Base-by-base conservation (phyloP, 2,329 filamentous ascomycete genomes). In the Pezicula neosporulosa region DNA sequence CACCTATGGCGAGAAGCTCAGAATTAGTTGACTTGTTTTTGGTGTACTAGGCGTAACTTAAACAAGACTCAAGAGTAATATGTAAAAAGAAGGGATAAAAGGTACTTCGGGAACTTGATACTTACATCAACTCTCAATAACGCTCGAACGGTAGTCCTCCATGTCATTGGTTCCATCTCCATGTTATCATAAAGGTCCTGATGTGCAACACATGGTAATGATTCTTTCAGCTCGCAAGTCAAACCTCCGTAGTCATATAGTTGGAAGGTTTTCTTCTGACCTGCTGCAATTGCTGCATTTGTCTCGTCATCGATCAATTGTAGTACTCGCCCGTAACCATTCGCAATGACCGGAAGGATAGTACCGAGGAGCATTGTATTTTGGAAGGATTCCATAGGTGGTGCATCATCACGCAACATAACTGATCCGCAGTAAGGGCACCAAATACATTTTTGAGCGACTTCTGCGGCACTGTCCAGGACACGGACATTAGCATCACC, bases 361-460 rank as follows among this genome's bases (percentile, higher is more conserved):
- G 80, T 76, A 6, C 75, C 78, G 4, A 85, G 68, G 48, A 82
- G 71, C 80, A 84, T 83, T 46, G 77, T 70, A 60, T 75, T 83
- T 62, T 85, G 82, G 54, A 81, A 78, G 28, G 71, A 59, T 47
- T 78, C 74, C 47, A 82, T 72, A 19, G 74, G 70, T 1, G 71
- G 68, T 1, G 68, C 63, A 28, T 65, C 56, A 6, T 74, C 69
- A 7, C 68, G 60, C 15, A 71, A 43, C 30, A 70, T 50, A 33
- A 69, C 64, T 21, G 70, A 66, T 47, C 73, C 74, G 66, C 82
- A 85, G 15, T 65, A 56, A 1, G 69, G 61, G 60, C 82, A 85
- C 56, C 72, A 69, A 46, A 82, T 72, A 16, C 76, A 72, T 36
- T 77, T 68, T 62, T 82, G 75, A 1, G 63, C 63, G 27, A 59